phyloP scores from a whole-genome alignment of 495 filamentous ascomycete species.

The Mycothermus thermophilus region DNA sequence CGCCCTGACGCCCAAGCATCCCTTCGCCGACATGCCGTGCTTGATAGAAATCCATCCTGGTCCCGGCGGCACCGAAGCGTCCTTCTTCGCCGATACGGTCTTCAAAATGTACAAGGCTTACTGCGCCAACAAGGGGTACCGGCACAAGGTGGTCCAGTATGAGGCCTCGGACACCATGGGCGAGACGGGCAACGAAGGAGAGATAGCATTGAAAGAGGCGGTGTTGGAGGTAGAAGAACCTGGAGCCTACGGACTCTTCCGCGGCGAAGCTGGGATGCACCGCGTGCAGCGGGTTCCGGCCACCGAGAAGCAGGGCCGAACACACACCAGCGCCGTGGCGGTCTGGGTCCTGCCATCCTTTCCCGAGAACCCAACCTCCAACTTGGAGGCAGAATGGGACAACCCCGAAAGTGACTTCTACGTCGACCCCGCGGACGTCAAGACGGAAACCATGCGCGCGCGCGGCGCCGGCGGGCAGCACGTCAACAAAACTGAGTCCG shows the following conservation, averaged over 20 bases:
- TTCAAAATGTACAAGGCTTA: conserved; percentile 80
- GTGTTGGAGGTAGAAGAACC: conserved; percentile 68
- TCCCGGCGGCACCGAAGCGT: conserved; percentile 84
- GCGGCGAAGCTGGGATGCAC: conserved; percentile 86
- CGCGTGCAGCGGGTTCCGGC: conserved; percentile 84
- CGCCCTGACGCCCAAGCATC: conserved; percentile 72
- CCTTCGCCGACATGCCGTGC: conserved; percentile 86
- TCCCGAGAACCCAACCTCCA: conserved; percentile 38
- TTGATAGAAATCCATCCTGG: conserved; percentile 85
- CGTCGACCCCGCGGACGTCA: conserved; percentile 73
- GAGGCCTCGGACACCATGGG: conserved; percentile 44
- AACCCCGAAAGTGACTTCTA: conserved; percentile 86
- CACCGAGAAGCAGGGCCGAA: conserved; percentile 79
- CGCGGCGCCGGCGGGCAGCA: conserved; percentile 90
- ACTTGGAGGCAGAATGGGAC: conserved; percentile 45
- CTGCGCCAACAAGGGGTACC: conserved; percentile 45
- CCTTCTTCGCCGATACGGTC: conserved; percentile 74
- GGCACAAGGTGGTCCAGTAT: conserved; percentile 35
- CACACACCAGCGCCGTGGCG: conserved; percentile 81
- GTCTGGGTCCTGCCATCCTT: conserved; percentile 86
- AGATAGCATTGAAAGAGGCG: conserved; percentile 61
- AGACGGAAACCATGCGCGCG: conserved; percentile 79
- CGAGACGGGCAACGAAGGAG: conserved; percentile 39
- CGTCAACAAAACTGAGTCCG: conserved; percentile 95
- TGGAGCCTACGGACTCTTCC: conserved; percentile 65